phyloP scores from a whole-genome alignment of 208 protist genomes.

The Trypanosoma conorhini region DNA sequence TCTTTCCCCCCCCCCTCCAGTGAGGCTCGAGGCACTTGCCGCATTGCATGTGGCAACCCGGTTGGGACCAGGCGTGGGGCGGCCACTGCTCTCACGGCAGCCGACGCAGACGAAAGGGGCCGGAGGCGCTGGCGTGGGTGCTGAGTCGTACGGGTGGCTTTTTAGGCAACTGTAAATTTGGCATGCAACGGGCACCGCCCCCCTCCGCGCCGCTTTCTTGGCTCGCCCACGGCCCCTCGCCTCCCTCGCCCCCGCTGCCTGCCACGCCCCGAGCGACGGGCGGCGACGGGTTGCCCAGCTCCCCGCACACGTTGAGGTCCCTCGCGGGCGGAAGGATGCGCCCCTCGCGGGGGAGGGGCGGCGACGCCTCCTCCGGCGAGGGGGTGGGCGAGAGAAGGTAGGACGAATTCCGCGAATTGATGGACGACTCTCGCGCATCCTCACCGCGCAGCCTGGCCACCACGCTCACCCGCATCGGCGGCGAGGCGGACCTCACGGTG shows the following conservation, averaged over 20 bases:
- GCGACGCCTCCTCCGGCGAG: background rate
- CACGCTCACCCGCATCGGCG: background rate
- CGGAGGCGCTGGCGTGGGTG: background rate
- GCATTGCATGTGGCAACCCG: background rate
- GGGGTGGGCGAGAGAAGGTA: slow-evolving; percentile 5
- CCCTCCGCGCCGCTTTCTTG: background rate
- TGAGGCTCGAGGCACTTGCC: background rate
- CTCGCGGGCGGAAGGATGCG: background rate
- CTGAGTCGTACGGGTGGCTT: background rate
- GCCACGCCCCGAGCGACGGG: background rate
- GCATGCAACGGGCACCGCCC: background rate
- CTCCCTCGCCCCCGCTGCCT: background rate
- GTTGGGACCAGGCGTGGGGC: background rate
- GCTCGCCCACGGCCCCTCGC: background rate
- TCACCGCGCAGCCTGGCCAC: background rate
- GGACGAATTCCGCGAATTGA: background rate
- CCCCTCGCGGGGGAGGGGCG: background rate
- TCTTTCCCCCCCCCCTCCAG: background rate
- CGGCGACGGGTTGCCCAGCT: background rate
- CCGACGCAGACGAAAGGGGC: slow-evolving; percentile 6
- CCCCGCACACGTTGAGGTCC: background rate
- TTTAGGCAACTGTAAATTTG: background rate
- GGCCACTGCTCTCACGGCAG: background rate
- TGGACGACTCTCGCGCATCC: background rate
- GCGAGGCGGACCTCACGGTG: slow-evolving; percentile 3